Conservation (phyloP, 2,329 filamentous ascomycete genomes). For the Incumbomyces lentus region DNA sequence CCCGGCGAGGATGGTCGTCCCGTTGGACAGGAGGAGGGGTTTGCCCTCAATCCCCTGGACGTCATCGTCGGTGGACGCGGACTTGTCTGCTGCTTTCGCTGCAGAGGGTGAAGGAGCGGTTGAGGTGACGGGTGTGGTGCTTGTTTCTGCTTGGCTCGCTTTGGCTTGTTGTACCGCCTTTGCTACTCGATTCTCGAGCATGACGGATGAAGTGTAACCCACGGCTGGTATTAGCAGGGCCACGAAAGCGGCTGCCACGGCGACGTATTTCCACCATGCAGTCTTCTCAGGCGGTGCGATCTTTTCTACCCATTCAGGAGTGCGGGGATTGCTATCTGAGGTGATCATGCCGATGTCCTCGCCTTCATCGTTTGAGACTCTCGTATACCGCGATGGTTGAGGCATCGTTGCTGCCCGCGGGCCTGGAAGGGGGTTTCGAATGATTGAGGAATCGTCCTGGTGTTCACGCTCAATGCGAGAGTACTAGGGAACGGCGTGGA, state of each 20-base stretch:
- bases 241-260: neutral
- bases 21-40: neutral
- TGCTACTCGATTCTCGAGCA: constrained; percentile 1
- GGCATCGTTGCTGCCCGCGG: neutral
- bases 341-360: constrained; percentile 1
- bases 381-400: neutral
- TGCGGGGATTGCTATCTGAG: neutral
- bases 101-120: neutral
- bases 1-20: neutral
- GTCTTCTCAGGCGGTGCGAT: neutral
- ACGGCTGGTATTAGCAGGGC: constrained; percentile 3
- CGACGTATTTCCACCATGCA: constrained; percentile 3
- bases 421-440: too few relatives aligned
- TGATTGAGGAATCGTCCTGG: too few relatives aligned
- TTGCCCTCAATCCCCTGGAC: neutral
- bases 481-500: too few relatives aligned
- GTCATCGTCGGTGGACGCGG: neutral
- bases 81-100: neutral
- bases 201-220: constrained; percentile 2
- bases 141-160: neutral
- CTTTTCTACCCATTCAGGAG: neutral
- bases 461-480: too few relatives aligned
- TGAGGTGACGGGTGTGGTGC: neutral
- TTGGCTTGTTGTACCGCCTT: constrained; percentile 2
- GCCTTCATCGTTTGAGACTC: neutral